These are phyloP conservation scores for Hymenoscyphus linearis DNA, from an alignment of 2,329 filamentous ascomycete species.

Conservation along the genomic window DNA sequence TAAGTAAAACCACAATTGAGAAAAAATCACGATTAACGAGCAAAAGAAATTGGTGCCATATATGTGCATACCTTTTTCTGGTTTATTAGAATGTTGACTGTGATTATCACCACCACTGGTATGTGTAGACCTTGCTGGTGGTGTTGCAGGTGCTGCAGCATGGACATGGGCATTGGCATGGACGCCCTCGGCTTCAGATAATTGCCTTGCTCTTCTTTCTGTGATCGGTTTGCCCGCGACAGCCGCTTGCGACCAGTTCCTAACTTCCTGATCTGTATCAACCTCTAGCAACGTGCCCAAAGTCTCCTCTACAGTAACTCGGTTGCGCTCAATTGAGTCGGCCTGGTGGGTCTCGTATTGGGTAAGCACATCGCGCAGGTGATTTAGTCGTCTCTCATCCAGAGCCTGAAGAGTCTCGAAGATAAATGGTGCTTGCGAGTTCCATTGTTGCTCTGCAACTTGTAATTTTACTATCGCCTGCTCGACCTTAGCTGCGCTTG, in stretches of 20 bases:
- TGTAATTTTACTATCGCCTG: constrained; percentile 69
- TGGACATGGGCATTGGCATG: constrained; percentile 7
- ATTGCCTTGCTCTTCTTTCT: constrained; percentile 28
- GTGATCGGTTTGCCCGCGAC: constrained; percentile 33
- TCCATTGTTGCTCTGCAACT: constrained; percentile 78
- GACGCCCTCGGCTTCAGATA: constrained; percentile 24
- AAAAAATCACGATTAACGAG: neutral
- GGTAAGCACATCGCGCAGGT: constrained; percentile 83
- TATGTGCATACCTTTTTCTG: constrained; percentile 12
- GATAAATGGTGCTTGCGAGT: constrained; percentile 88
- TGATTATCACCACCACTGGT: constrained; percentile 20
- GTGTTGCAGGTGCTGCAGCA: constrained; percentile 29
- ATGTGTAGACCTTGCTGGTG: constrained; percentile 23
- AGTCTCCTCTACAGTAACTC: constrained; percentile 70
- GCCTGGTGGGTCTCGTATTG: constrained; percentile 91
- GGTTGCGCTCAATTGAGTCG: constrained; percentile 74
- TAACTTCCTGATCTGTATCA: constrained; percentile 81
- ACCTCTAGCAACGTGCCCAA: constrained; percentile 81
- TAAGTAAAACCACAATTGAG: neutral
- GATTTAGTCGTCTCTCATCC: constrained; percentile 84
- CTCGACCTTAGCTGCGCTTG: constrained; percentile 72
- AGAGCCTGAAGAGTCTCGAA: constrained; percentile 89
- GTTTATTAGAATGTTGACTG: constrained; percentile 24
- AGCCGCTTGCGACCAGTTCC: constrained; percentile 52
- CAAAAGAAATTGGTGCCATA: neutral